Evolutionary conservation across 1,139 yeast genomes (phyloP), one percentile per base, ranked within the genome.

Genomic region (Lipomyces yarrowii): DNA sequence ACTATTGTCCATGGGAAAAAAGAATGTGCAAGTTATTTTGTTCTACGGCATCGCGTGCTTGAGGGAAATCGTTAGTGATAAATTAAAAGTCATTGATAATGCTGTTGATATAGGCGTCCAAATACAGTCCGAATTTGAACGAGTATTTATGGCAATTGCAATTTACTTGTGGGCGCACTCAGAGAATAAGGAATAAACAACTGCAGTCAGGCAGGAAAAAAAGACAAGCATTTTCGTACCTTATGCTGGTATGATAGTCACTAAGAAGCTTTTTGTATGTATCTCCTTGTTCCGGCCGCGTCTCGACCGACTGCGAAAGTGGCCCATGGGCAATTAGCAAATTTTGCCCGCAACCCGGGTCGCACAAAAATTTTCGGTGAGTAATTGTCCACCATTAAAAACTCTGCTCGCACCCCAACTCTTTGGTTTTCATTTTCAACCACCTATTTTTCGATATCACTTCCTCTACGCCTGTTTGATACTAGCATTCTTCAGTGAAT

Each of bases 341-440:
- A 3, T 39, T 37, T 39, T 39, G 48, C n/a, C 48, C 48, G 48
- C 8, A 7, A 8, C 48, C 23, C 23, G n/a, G 8, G 8, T 11
- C 15, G 32, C 30, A 54, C 60, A 57, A 63, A 59, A 60, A 59
- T 10, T 63, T 62, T 57, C 18, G 15, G 61, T 57, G 64, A 62
- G 64, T 62, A 57, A 62, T 61, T 32, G 54, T 39, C 57, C 7
- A 26, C 39, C 30, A 15, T 18, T 26, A 51, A 35, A 57, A 62
- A 52, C 46, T 15, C 52, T 33, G 54, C 39, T 51, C 32, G 35
- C 21, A 52, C 59, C 21, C 1, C 42, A 21, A 42, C 62, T 48
- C 42, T 55, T 23, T 4, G 30, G 35, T 42, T 1, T 26, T 39
- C 39, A 13, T 42, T 39, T 62, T 35, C 48, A 30, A 18, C 57